Percentiles rank a stretch among this genome's conserved stretches.
These are phyloP conservation scores for Nasturtium officinale DNA, from an alignment of 345 rosid genomes.

Conservation along the genomic window DNA sequence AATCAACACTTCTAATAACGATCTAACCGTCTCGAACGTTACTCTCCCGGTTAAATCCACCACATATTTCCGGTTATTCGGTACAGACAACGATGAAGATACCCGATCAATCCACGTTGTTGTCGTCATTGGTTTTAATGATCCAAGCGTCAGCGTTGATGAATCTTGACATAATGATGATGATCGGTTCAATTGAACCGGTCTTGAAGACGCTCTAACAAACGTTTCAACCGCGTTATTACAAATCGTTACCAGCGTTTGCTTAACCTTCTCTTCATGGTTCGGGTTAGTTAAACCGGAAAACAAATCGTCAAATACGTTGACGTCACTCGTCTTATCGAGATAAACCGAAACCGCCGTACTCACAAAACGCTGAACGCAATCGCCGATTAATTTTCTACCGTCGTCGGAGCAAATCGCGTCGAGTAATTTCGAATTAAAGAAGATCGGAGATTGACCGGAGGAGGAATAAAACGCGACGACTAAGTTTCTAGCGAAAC, in stretches of 20 bases:
- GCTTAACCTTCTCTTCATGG: constrained; percentile 54
- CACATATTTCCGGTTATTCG: constrained; percentile 67
- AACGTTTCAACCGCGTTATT: constrained; percentile 66
- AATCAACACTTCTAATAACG: constrained; percentile 58
- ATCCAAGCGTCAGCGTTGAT: constrained; percentile 28
- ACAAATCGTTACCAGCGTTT: constrained; percentile 58
- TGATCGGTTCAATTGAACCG: constrained; percentile 33
- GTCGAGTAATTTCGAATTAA: constrained; percentile 45
- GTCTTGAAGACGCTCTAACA: constrained; percentile 55
- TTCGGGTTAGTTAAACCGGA: constrained; percentile 76
- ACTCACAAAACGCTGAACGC: constrained; percentile 72
- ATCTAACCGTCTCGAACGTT: constrained; percentile 71
- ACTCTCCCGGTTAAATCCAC: constrained; percentile 72
- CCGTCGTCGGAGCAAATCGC: constrained; percentile 53
- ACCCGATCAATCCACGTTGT: constrained; percentile 61
- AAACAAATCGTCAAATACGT: constrained; percentile 67
- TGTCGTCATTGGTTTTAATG: constrained; percentile 22
- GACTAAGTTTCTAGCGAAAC: constrained; percentile 77
- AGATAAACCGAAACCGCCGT: constrained; percentile 80
- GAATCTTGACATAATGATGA: background rate
- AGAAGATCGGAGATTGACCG: constrained; percentile 8
- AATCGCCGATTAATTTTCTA: constrained; percentile 65
- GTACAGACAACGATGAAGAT: constrained; percentile 62
- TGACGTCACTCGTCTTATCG: constrained; percentile 67
- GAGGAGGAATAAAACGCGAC: constrained; percentile 46